Evolutionary conservation across 73 alveolate genomes (phyloP), one percentile per base, ranked within the genome.

Genomic region (Tetrahymena malaccensis): DNA sequence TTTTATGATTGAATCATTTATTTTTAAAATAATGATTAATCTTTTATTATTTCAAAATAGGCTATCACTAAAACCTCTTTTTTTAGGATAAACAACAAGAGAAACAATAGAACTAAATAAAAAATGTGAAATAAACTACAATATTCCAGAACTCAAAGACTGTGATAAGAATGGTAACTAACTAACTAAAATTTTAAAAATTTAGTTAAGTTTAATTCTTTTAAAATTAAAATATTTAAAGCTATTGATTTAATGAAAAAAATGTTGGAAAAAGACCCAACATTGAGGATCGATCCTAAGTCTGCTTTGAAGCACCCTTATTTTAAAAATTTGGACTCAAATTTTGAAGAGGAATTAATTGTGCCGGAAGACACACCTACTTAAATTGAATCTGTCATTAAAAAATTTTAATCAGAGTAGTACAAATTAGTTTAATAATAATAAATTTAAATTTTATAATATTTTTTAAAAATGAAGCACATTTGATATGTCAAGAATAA

Each of bases 191-290:
- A 25, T 4, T 22, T 70, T 27, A 27, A 0, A 70, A 8, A 70
- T 70, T 10, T 27, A 70, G 19, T 50, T 15, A 50, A 19, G 3
- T 19, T 43, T 22, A 9, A 21, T 27, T 35, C 8, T 35, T 35
- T 2, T 6, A 35, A 10, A 93, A 38, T 11, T 1, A 31, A 4
- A n/a, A 35, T 7, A 16, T 17, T 43, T 9, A 43, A 22, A 94
- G 95, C 95, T 33, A 55, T 95, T 93, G 95, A 95, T 89, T 55
- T 95, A 11, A 43, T 95, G 94, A 95, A 93, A 35, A 95, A 94
- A 95, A 95, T 95, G 97, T 34, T 95, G 44, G 97, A 95, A 35
- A 55, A 55, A 10, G 97, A 95, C 43, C 97, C 97, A 19, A 95
- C 43, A 9, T 27, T 34, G 70, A 85, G 97, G 55, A 95, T 95